Percentiles rank a stretch among this genome's conserved stretches.
phyloP scores from a whole-genome alignment of 257 asterid species.

The Misopates orontium region DNA sequence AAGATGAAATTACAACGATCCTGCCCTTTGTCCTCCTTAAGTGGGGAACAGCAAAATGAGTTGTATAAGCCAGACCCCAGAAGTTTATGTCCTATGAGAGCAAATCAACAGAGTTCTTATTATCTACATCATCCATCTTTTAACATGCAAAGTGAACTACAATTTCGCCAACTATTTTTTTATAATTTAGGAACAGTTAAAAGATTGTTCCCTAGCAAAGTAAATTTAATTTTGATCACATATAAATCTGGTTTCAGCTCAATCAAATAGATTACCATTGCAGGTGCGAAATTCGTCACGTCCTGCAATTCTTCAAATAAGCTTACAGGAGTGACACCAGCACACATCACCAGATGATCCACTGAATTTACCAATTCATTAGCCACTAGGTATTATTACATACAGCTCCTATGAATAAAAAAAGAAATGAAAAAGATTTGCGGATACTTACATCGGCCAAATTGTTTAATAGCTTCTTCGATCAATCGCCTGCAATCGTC shows the following conservation, averaged over 20 bases:
- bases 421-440: too few relatives aligned
- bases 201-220: too few relatives aligned
- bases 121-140: not conserved
- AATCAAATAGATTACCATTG: constrained; percentile 53
- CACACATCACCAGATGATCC: constrained; percentile 79
- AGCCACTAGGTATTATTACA: too few relatives aligned
- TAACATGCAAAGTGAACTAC: too few relatives aligned
- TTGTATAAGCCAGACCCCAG: constrained; percentile 72
- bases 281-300: constrained; percentile 42
- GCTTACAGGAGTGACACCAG: constrained; percentile 54
- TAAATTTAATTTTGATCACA: too few relatives aligned
- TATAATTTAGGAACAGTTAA: too few relatives aligned
- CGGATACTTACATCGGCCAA: constrained; percentile 47
- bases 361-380: constrained; percentile 35
- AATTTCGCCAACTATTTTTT: not conserved
- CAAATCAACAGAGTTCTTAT: not conserved
- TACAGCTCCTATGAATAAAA: too few relatives aligned
- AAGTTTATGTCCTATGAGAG: constrained; percentile 64
- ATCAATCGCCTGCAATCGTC: constrained; percentile 61
- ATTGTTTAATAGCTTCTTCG: constrained; percentile 55
- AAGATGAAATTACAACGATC: constrained; percentile 62
- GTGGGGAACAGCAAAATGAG: constrained; percentile 56
- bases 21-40: constrained; percentile 61
- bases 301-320: constrained; percentile 61
- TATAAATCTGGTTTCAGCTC: too few relatives aligned